Evolutionary conservation across 805 yeast species (phyloP).

Genomic region (Kodamaea hsintzibuensis): DNA sequence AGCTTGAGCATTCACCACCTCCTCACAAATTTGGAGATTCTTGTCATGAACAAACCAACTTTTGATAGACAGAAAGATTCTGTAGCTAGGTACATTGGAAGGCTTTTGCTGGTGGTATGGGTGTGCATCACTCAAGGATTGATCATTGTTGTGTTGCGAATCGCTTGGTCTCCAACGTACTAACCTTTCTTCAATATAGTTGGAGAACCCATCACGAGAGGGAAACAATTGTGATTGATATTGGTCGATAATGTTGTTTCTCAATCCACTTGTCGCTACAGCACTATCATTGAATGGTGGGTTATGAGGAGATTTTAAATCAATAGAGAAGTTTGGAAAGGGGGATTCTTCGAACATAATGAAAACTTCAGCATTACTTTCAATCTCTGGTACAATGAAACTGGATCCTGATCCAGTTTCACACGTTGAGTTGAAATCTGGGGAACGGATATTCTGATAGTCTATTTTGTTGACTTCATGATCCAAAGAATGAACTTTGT

Average conservation of each 20-base stretch:
- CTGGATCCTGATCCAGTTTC: constrained; percentile 10
- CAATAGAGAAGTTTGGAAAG: constrained; percentile 12
- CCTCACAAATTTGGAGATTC: neutral
- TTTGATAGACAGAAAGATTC: constrained; percentile 1
- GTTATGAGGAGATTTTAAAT: constrained; percentile 18
- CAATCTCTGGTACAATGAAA: neutral
- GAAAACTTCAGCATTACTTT: neutral
- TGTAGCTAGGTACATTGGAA: neutral
- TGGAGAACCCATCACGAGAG: constrained; percentile 19
- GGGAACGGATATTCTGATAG: neutral
- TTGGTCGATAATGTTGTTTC: constrained; percentile 10
- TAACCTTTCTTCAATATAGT: constrained; percentile 32
- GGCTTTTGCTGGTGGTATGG: constrained; percentile 26
- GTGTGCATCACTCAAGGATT: constrained; percentile 24
- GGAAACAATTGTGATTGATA: constrained; percentile 15
- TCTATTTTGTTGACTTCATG: constrained; percentile 1
- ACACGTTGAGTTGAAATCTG: neutral
- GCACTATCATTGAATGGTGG: constrained; percentile 21
- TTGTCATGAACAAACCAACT: constrained; percentile 7
- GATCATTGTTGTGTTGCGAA: constrained; percentile 33
- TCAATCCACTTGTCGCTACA: constrained; percentile 3
- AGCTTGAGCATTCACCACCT: neutral
- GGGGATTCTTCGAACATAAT: constrained; percentile 6
- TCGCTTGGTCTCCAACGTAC: constrained; percentile 33
- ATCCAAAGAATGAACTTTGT: neutral